Evolutionary conservation across 2,329 filamentous ascomycete genomes (phyloP).

Genomic region (Fusarium torulosum): DNA sequence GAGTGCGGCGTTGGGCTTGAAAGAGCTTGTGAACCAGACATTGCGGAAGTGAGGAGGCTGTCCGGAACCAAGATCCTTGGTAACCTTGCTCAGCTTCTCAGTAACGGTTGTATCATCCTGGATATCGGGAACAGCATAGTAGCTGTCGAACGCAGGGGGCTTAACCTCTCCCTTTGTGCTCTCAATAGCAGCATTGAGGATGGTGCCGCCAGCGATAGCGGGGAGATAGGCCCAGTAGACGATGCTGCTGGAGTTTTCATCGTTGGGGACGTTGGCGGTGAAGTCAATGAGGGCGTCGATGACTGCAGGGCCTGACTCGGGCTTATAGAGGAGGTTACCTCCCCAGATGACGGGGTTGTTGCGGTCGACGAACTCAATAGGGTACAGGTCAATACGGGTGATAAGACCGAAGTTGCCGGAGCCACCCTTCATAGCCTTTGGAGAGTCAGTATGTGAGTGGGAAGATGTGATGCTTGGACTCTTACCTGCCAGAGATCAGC

Average conservation of each 20-base stretch:
- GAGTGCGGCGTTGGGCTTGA: slow-evolving; percentile 54
- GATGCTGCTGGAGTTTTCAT: slow-evolving; percentile 52
- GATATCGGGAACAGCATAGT: slow-evolving; percentile 41
- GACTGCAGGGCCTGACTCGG: slow-evolving; percentile 37
- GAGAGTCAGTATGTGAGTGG: not conserved
- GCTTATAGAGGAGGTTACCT: slow-evolving; percentile 48
- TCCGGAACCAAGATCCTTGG: slow-evolving; percentile 48
- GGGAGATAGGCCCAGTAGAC: slow-evolving; percentile 53
- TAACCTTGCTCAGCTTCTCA: slow-evolving; percentile 48
- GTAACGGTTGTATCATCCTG: slow-evolving; percentile 49
- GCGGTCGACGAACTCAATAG: slow-evolving; percentile 48
- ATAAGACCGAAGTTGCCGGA: slow-evolving; percentile 60
- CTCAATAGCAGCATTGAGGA: slow-evolving; percentile 51
- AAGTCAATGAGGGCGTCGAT: slow-evolving; percentile 53
- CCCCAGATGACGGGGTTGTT: slow-evolving; percentile 50
- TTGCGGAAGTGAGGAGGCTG: slow-evolving; percentile 50
- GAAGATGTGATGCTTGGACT: not conserved
- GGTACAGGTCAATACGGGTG: slow-evolving; percentile 52
- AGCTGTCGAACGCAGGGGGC: slow-evolving; percentile 50
- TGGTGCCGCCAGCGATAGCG: slow-evolving; percentile 44
- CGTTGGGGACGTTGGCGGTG: slow-evolving; percentile 48
- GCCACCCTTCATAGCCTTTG: slow-evolving; percentile 61
- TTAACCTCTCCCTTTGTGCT: slow-evolving; percentile 49
- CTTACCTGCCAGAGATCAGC: slow-evolving; percentile 57
- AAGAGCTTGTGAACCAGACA: slow-evolving; percentile 54